Evolutionary conservation across 176 grass and related monocot species (phyloP).

Genomic region (Phragmites australis): DNA sequence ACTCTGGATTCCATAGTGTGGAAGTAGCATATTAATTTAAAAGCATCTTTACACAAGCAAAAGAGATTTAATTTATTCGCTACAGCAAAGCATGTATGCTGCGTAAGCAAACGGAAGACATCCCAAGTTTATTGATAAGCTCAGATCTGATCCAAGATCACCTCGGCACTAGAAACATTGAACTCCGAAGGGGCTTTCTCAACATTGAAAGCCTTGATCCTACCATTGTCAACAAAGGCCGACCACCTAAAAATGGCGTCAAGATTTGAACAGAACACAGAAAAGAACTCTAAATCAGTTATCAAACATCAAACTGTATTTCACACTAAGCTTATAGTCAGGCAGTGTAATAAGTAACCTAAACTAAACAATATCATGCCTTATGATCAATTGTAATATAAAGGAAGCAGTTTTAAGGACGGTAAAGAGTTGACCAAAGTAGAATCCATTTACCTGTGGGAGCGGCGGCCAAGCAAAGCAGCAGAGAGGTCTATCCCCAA

Average conservation of each 20-base stretch:
- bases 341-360: not conserved
- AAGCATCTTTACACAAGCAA: not conserved
- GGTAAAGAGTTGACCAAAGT: conserved; percentile 3
- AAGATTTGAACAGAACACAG: not conserved
- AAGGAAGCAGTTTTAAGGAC: not conserved
- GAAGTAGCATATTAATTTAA: not conserved
- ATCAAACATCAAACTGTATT: not conserved
- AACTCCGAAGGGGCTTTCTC: conserved; percentile 86
- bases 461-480: conserved; percentile 86
- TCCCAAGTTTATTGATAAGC: not conserved
- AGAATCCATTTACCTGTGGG: conserved; percentile 63
- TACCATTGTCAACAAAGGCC: conserved; percentile 80
- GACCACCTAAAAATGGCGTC: conserved; percentile 65
- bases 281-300: not conserved
- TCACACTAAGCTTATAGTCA: too few species aligned
- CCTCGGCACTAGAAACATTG: conserved; percentile 81
- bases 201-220: conserved; percentile 85
- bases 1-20: not conserved
- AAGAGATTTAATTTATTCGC: conserved; percentile 27
- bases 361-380: not conserved
- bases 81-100: not conserved
- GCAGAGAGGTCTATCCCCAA: conserved; percentile 89
- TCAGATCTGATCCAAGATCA: conserved; percentile 89
- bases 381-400: not conserved
- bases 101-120: not conserved